These are phyloP conservation scores for Ceratobasidium sp. DNA, from an alignment of 1,284 basidiomycete genomes.

Conservation along the genomic window DNA sequence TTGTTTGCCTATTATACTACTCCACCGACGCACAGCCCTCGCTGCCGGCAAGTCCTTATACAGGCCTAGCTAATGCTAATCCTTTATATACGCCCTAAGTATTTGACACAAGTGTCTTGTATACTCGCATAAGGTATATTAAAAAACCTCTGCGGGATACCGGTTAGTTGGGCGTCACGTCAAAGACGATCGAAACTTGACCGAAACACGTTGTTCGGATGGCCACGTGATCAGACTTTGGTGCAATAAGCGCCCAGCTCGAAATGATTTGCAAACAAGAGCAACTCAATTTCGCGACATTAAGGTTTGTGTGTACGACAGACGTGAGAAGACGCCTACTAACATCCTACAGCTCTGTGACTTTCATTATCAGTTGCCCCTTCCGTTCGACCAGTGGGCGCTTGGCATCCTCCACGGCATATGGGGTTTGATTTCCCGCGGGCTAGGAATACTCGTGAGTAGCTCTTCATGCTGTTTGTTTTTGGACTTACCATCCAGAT, in stretches of 20 bases:
- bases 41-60: slow-evolving; percentile 43
- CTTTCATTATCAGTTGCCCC: neutral
- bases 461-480: too few relatives aligned
- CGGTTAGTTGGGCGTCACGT: neutral
- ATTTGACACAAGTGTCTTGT: neutral
- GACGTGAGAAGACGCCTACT: too few relatives aligned
- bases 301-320: too few relatives aligned
- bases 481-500: neutral
- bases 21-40: slow-evolving; percentile 30
- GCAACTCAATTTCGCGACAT: too few relatives aligned
- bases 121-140: neutral
- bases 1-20: slow-evolving; percentile 41
- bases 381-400: neutral
- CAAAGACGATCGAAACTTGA: too few relatives aligned
- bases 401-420: neutral
- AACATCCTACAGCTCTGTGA: slow-evolving; percentile 6
- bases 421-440: neutral
- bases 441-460: neutral
- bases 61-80: slow-evolving; percentile 25
- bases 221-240: slow-evolving; percentile 1
- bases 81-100: slow-evolving; percentile 2
- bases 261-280: too few relatives aligned
- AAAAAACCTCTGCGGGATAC: neutral
- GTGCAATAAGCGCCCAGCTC: too few relatives aligned
- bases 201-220: neutral